Conservation (phyloP, 1,139 yeast species). For the Hyphopichia fennica region DNA sequence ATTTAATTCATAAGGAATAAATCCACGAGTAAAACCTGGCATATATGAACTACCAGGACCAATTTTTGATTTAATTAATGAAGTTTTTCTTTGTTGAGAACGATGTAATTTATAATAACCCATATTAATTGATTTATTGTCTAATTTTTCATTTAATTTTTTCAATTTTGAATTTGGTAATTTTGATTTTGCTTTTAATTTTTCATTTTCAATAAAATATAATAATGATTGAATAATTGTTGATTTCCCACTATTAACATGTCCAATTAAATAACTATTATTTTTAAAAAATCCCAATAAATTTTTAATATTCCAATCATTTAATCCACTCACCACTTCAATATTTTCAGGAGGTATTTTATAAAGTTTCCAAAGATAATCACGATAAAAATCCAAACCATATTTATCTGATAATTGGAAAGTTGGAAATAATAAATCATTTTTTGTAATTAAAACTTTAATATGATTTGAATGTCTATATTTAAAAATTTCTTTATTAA, state of each 20-base stretch:
- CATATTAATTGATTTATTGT: constrained; percentile 12
- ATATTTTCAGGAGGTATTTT: constrained; percentile 48
- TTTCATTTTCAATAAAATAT: constrained; percentile 18
- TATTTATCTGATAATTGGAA: constrained; percentile 33
- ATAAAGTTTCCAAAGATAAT: constrained; percentile 39
- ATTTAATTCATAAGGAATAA: constrained; percentile 32
- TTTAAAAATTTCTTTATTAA: constrained; percentile 40
- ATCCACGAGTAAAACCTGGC: constrained; percentile 59
- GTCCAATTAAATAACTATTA: constrained; percentile 63
- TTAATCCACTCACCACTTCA: constrained; percentile 48
- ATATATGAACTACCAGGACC: constrained; percentile 51
- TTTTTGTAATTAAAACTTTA: constrained; percentile 56
- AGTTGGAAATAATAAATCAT: constrained; percentile 51
- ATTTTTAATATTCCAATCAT: constrained; percentile 51
- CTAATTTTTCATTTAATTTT: constrained; percentile 7
- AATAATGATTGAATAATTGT: constrained; percentile 55
- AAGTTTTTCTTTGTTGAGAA: not conserved
- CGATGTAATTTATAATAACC: not conserved
- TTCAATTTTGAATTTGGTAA: not conserved
- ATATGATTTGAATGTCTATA: constrained; percentile 35
- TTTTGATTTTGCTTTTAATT: constrained; percentile 6
- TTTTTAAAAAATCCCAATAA: constrained; percentile 35
- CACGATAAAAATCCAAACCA: constrained; percentile 44
- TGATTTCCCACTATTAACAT: constrained; percentile 77
- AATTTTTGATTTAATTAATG: constrained; percentile 6